Evolutionary conservation across 2,329 filamentous ascomycete species (phyloP), one percentile per base, ranked within the genome.

Genomic region (Calonectria pauciramosa): DNA sequence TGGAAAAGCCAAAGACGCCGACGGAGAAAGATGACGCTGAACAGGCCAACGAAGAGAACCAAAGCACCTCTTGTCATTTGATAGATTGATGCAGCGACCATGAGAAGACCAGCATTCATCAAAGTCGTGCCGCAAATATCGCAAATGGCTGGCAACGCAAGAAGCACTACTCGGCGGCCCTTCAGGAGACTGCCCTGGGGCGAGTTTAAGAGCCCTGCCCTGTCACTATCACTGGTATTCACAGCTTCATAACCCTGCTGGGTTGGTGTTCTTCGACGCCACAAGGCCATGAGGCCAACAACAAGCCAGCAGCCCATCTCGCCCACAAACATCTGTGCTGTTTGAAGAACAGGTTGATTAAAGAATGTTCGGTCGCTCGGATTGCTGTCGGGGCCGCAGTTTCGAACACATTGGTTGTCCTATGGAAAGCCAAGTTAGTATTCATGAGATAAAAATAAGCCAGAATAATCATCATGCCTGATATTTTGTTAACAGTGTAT

Each of bases 61-160:
- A 99, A 89, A 0, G 97, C 97, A 11, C 97, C 97, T 73, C 97
- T 90, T 1, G 96, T 99, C 97, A 99, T 99, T 87, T 99, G 97
- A 86, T 98, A 99, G 82, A 99, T 98, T 75, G 95, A 97, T 1
- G 97, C 95, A 16, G 95, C 97, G 30, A 99, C 96, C 83, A 99
- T 96, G 64, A 99, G 90, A 78, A 99, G 89, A 4, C 97, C 97
- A 6, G 95, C 94, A 82, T 99, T 99, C 96, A 99, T 99, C 70
- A 99, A 90, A 5, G 97, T 99, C 6, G 97, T 99, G 63, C 95
- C 97, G 30, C 94, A 92, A 77, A 99, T 98, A 84, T 99, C 97
- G 86, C 96, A 98, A 82, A 96, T 94, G 52, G 97, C 95, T 1
- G 97, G 97, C 14, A 98, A 88, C 10, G 96, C 93, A 69, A 99